A percentile compares a stretch with the other conserved stretches of the same genome.
Evolutionary conservation across 768 basidiomycete genomes (phyloP).

Genomic region (Lentinula aciculospora): DNA sequence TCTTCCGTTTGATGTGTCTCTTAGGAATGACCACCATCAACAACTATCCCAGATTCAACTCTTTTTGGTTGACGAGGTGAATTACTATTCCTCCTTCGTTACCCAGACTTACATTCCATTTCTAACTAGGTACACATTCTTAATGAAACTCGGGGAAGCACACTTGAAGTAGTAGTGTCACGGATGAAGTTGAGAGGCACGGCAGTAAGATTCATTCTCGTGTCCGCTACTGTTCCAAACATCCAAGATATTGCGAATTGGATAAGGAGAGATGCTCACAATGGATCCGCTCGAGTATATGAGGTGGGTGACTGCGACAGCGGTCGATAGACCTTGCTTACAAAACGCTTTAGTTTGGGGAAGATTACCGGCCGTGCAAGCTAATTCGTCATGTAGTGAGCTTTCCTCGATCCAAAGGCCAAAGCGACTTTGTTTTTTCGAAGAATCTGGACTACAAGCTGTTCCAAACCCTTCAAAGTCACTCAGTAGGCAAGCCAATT

Average conservation of each 20-base stretch:
- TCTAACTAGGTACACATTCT: conserved; percentile 77
- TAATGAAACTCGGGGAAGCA: conserved; percentile 86
- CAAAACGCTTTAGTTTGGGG: conserved; percentile 64
- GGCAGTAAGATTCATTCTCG: conserved; percentile 74
- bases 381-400: conserved; percentile 71
- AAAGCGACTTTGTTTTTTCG: conserved; percentile 78
- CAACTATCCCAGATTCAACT: conserved; percentile 69
- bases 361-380: conserved; percentile 86
- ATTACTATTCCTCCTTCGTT: neutral
- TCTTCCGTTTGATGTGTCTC: neutral
- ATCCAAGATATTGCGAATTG: conserved; percentile 85
- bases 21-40: conserved; percentile 56
- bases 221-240: conserved; percentile 94
- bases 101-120: neutral
- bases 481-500: conserved; percentile 77
- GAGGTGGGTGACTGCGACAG: conserved; percentile 46
- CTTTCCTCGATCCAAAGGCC: conserved; percentile 50
- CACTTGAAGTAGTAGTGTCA: conserved; percentile 90
- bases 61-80: conserved; percentile 89
- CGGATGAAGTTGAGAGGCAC: conserved; percentile 81
- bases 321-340: neutral
- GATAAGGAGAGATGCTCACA: conserved; percentile 48
- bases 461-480: conserved; percentile 64
- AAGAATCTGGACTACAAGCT: conserved; percentile 67
- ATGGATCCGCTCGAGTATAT: conserved; percentile 55